phyloP scores from a whole-genome alignment of 768 basidiomycete genomes.

The Ramaria rubella region DNA sequence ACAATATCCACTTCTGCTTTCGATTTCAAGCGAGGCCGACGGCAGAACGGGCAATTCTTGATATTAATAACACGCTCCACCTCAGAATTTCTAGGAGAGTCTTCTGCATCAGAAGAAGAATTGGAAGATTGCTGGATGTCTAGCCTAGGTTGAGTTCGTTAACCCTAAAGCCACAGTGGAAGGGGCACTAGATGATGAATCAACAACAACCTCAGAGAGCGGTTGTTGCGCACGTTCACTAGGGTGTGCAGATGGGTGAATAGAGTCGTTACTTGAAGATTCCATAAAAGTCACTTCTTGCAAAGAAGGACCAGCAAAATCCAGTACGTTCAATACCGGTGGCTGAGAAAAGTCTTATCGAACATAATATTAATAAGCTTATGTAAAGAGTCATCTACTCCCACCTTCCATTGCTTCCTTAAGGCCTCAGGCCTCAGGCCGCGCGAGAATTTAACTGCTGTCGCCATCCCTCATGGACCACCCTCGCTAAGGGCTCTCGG shows the following conservation, averaged over 20 bases:
- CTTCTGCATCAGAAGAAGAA: conserved; percentile 22
- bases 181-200: conserved; percentile 18
- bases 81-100: conserved; percentile 20
- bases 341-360: conserved; percentile 63
- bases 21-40: conserved; percentile 73
- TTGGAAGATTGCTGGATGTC: conserved; percentile 15
- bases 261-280: conserved; percentile 10
- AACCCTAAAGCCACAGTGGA: conserved; percentile 9
- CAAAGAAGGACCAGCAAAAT: conserved; percentile 8
- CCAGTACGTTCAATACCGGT: conserved; percentile 15
- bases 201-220: conserved; percentile 31
- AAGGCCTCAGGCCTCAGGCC: too few relatives aligned
- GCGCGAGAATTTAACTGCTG: too few relatives aligned
- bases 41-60: conserved; percentile 90
- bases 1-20: conserved; percentile 93
- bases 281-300: conserved; percentile 7
- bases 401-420: too few relatives aligned
- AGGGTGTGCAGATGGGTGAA: conserved; percentile 22
- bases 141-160: background rate
- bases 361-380: too few relatives aligned
- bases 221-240: conserved; percentile 47
- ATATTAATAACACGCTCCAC: conserved; percentile 92
- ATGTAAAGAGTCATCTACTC: too few relatives aligned
- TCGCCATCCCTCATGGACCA: too few relatives aligned
- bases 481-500: too few relatives aligned